These are phyloP conservation scores for Macadamia integrifolia DNA, from an alignment of 164 flowering plant genomes.

Conservation along the genomic window DNA sequence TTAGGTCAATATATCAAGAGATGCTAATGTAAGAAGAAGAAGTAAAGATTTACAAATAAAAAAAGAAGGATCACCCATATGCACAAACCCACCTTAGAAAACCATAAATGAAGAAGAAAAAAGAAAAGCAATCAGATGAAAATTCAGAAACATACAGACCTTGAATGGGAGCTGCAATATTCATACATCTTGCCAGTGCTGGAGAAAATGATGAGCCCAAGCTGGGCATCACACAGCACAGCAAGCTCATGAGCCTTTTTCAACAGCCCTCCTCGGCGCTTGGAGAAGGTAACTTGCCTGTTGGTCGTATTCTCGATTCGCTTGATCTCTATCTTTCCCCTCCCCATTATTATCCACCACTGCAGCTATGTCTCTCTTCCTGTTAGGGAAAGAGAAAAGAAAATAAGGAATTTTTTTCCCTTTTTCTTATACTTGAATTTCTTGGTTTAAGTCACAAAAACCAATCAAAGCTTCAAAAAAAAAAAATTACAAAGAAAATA, in stretches of 20 bases:
- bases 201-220: constrained; percentile 49
- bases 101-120: neutral
- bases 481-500: constrained; percentile 6
- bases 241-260: constrained; percentile 50
- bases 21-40: neutral
- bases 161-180: constrained; percentile 19
- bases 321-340: constrained; percentile 33
- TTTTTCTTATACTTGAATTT: constrained; percentile 6
- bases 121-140: neutral
- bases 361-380: constrained; percentile 5
- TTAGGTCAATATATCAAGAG: neutral
- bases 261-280: constrained; percentile 39
- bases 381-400: constrained; percentile 10
- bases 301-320: constrained; percentile 37
- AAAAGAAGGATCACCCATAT: neutral
- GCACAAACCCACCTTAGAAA: neutral
- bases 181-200: constrained; percentile 32
- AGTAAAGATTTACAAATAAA: neutral
- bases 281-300: constrained; percentile 48
- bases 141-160: constrained; percentile 8
- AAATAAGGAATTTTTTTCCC: constrained; percentile 6
- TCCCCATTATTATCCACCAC: constrained; percentile 19
- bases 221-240: constrained; percentile 51
- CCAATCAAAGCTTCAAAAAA: constrained; percentile 1
- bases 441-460: constrained; percentile 12